Base-by-base conservation (phyloP, 2,329 filamentous ascomycete genomes). In the Mollisia scopiformis region DNA sequence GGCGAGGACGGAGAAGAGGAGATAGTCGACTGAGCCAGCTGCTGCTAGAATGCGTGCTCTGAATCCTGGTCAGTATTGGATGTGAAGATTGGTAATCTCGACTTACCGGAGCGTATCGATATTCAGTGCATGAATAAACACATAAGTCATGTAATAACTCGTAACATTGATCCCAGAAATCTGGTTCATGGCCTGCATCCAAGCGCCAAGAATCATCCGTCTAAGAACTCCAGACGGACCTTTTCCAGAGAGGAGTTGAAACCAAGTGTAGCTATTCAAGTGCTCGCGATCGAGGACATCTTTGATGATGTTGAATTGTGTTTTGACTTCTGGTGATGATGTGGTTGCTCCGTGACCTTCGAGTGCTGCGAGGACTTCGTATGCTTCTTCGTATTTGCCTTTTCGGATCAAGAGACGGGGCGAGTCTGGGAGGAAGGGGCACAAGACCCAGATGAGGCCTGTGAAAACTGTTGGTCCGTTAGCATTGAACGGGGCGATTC, bases 391-490 rank as follows among this genome's bases (percentile, higher is more conserved):
- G 7, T 82, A 72, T 35, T 84, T 80, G 27, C 85, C 85, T 58
- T 84, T 76, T 72, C 89, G 90, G 75, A 91, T 79, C 6, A 92
- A 82, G 75, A 83, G 91, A n/a, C 89, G 86, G 0, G 89, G 89
- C 0, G 88, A 91, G 72, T 92, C 89, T 55, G 80, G 80, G 60
- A 89, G 83, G 66, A 89, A 82, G n/a, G 71, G 70, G 21, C 73
- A 69, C 3, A 73, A 51, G 8, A 60, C 37, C 51, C 70, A 68
- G 21, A 75, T 86, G 14, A 72, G 62, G 27, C 68, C 63, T 2
- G 72, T 71, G 47, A 73, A 73, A 25, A 75, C 62, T 55, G 70
- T 19, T 57, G 6, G 7, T 39, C 19, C 7, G 37, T 39, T 8
- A 39, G 16, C 37, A 19, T n/a, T 39, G 37, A 7, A 7, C 14